A percentile compares a stretch with the other conserved stretches of the same genome.
Conservation (phyloP, 495 filamentous ascomycete species). For the Barbatosphaeria neglecta region DNA sequence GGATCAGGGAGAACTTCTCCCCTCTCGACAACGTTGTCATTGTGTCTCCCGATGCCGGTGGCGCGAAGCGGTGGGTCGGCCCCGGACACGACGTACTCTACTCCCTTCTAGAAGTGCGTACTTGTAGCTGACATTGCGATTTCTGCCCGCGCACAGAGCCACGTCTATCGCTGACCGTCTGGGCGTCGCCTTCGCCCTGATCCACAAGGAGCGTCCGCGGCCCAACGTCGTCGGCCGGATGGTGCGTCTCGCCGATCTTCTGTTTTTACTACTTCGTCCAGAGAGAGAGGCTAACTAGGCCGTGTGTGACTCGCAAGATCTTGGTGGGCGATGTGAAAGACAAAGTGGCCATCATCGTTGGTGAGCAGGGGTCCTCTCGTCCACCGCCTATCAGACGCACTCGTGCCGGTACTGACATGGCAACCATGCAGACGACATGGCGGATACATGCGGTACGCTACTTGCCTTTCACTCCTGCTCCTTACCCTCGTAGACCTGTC, state of each 20-base stretch:
- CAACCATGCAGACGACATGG: slow-evolving; percentile 51
- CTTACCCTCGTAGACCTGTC: no score
- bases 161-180: slow-evolving; percentile 94
- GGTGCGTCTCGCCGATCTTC: slow-evolving; percentile 64
- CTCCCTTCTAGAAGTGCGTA: neutral
- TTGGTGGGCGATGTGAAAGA: slow-evolving; percentile 66
- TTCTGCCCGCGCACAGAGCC: slow-evolving; percentile 39
- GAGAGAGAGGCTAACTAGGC: slow-evolving; percentile 23
- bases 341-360: slow-evolving; percentile 43
- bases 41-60: slow-evolving; percentile 91
- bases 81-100: no score
- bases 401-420: neutral
- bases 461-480: no score
- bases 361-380: slow-evolving; percentile 6
- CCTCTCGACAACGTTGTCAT: slow-evolving; percentile 73
- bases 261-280: slow-evolving; percentile 1
- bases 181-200: slow-evolving; percentile 91
- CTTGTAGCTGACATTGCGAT: slow-evolving; percentile 2
- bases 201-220: slow-evolving; percentile 93
- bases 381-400: neutral
- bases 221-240: slow-evolving; percentile 95
- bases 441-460: slow-evolving; percentile 83
- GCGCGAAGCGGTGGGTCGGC: slow-evolving; percentile 85
- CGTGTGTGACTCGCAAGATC: slow-evolving; percentile 42
- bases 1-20: slow-evolving; percentile 78